phyloP scores from a whole-genome alignment of 2,329 filamentous ascomycete species.

The Grosmannia clavigera region DNA sequence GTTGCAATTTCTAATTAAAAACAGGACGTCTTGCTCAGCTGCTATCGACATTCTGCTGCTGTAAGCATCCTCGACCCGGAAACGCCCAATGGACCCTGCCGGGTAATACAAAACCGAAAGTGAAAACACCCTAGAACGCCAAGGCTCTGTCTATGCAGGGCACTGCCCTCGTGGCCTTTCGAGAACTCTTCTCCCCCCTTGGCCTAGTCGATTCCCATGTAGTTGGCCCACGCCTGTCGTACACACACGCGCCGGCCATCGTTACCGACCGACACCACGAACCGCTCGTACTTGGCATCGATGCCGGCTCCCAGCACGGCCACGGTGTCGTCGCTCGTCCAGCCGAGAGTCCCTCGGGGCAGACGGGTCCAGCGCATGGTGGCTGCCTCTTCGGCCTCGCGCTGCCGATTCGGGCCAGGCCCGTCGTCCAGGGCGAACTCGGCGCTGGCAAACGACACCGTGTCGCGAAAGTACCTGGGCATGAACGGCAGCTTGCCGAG shows the following conservation, averaged over 20 bases:
- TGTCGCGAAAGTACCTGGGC: constrained; percentile 77
- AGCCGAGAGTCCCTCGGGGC: constrained; percentile 75
- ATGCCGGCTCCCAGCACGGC: constrained; percentile 67
- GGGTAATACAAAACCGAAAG: neutral
- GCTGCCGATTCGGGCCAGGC: constrained; percentile 18
- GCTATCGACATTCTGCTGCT: neutral
- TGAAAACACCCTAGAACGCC: neutral
- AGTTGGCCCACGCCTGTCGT: constrained; percentile 73
- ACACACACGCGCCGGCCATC: constrained; percentile 55
- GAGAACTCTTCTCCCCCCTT: neutral
- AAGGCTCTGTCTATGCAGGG: neutral
- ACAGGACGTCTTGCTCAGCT: neutral
- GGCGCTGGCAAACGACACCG: constrained; percentile 71
- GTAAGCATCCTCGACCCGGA: neutral
- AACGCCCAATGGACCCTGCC: neutral
- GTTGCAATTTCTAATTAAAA: neutral
- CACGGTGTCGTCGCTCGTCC: constrained; percentile 62
- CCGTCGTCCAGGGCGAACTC: constrained; percentile 73
- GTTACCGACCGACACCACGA: constrained; percentile 55
- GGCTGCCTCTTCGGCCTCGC: constrained; percentile 21
- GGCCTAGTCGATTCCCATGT: constrained; percentile 30
- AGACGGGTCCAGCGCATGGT: constrained; percentile 44
- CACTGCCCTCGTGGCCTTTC: neutral
- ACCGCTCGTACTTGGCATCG: constrained; percentile 82
- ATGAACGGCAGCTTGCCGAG: constrained; percentile 73